Percentiles rank a stretch among this genome's conserved stretches.
Evolutionary conservation across 106 monocot genomes (phyloP).

Genomic region (Acorus gramineus): DNA sequence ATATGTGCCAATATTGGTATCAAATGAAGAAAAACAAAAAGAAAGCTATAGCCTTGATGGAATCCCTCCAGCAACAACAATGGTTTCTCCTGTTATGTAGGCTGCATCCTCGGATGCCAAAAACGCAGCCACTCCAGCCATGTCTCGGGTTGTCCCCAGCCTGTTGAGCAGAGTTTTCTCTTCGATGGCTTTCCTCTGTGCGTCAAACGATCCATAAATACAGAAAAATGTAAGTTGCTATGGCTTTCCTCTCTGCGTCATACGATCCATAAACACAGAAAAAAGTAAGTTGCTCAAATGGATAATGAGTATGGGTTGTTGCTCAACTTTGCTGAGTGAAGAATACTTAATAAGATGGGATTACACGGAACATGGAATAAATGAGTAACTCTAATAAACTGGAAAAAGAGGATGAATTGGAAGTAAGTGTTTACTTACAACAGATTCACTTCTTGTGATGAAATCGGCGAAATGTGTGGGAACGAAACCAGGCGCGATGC

Average conservation of each 20-base stretch:
- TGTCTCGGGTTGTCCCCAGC: constrained; percentile 69
- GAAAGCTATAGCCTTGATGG: constrained; percentile 63
- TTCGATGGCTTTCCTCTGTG: constrained; percentile 52
- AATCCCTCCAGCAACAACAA: constrained; percentile 79
- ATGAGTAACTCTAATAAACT: no score
- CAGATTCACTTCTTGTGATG: constrained; percentile 34
- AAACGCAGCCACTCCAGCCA: constrained; percentile 76
- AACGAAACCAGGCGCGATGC: constrained; percentile 93
- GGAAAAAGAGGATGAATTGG: background rate
- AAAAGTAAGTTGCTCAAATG: no score
- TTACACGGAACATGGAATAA: no score
- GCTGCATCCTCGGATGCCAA: constrained; percentile 85
- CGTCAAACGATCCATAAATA: no score
- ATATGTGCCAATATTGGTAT: no score
- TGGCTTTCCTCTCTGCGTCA: constrained; percentile 37
- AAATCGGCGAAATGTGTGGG: constrained; percentile 84
- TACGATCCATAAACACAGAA: no score
- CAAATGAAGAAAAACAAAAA: background rate
- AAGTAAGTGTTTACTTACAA: constrained; percentile 33
- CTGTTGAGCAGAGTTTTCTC: constrained; percentile 53
- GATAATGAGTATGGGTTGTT: no score
- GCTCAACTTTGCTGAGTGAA: no score
- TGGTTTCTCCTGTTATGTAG: constrained; percentile 84
- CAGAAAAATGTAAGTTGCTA: no score
- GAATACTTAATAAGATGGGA: no score